Evolutionary conservation across 139 green algal species (phyloP).

Genomic region (Astrephomene gubernaculifera): DNA sequence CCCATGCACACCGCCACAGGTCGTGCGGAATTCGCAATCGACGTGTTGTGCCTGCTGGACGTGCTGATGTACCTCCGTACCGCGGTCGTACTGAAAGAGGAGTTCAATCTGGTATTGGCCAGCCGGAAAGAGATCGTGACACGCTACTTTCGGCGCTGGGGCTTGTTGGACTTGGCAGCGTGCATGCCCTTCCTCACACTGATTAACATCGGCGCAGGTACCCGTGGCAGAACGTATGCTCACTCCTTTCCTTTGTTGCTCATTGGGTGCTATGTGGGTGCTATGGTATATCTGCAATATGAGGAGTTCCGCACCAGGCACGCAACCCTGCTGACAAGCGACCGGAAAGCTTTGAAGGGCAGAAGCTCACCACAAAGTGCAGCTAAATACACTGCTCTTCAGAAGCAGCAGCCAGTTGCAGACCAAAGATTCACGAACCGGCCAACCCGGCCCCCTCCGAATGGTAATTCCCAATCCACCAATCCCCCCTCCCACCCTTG

Average conservation of each 20-base stretch:
- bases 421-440: no score
- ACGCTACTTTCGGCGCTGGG: constrained; percentile 4
- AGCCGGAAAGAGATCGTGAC: background rate
- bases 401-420: background rate
- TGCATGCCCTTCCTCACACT: constrained; percentile 35
- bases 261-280: no score
- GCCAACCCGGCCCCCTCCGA: no score
- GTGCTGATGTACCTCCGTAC: constrained; percentile 15
- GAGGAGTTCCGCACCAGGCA: no score
- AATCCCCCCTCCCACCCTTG: background rate
- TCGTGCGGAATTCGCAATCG: constrained; percentile 2
- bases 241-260: no score
- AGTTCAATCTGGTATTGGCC: no score
- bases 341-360: no score
- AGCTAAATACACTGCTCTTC: background rate
- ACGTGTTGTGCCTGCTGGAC: constrained; percentile 24
- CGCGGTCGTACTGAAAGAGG: constrained; percentile 10
- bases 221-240: no score
- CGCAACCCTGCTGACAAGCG: no score
- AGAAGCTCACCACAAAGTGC: no score
- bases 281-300: no score
- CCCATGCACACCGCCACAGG: background rate
- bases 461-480: background rate
- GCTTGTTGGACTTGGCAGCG: background rate
- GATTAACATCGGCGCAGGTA: constrained; percentile 21